Percentiles rank a stretch among this genome's conserved stretches.
Conservation (phyloP, 2,329 filamentous ascomycete species). For the Neonectria ditissima region DNA sequence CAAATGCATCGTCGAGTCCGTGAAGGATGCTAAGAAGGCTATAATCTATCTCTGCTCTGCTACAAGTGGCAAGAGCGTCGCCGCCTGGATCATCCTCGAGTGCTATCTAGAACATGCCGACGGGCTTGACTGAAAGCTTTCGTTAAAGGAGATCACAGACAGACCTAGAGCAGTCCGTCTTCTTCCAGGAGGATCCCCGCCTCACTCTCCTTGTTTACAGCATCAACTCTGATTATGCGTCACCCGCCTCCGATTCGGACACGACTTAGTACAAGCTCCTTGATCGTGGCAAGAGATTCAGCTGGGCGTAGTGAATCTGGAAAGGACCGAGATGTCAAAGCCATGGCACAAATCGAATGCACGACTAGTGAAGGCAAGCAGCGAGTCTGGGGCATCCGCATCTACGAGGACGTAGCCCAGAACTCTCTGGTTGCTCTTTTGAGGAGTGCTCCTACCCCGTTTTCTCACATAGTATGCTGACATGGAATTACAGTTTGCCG, state of each 20-base stretch:
- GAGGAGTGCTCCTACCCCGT: slow-evolving; percentile 78
- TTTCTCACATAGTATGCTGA: slow-evolving; percentile 14
- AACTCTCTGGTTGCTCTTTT: slow-evolving; percentile 85
- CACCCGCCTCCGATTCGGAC: slow-evolving; percentile 74
- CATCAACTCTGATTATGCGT: slow-evolving; percentile 87
- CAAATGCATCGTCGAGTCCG: slow-evolving; percentile 85
- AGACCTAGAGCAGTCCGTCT: slow-evolving; percentile 95
- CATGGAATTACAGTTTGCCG: slow-evolving; percentile 69
- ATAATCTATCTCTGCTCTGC: no score
- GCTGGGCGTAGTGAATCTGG: slow-evolving; percentile 90
- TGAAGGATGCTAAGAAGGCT: slow-evolving; percentile 91
- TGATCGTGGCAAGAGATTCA: slow-evolving; percentile 88
- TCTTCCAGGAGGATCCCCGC: slow-evolving; percentile 83
- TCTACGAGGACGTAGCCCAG: slow-evolving; percentile 93
- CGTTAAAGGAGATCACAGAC: slow-evolving; percentile 83
- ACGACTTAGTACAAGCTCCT: slow-evolving; percentile 80
- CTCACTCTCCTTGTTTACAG: slow-evolving; percentile 93
- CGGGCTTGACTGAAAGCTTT: slow-evolving; percentile 82
- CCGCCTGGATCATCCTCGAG: slow-evolving; percentile 92
- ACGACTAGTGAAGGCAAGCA: slow-evolving; percentile 74
- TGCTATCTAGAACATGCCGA: slow-evolving; percentile 87
- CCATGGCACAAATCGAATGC: slow-evolving; percentile 96
- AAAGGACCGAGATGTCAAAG: slow-evolving; percentile 85
- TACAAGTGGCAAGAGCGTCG: slow-evolving; percentile 94
- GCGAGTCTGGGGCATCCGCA: slow-evolving; percentile 89